phyloP scores from a whole-genome alignment of 495 filamentous ascomycete genomes.

The Penicillium pancosmium region DNA sequence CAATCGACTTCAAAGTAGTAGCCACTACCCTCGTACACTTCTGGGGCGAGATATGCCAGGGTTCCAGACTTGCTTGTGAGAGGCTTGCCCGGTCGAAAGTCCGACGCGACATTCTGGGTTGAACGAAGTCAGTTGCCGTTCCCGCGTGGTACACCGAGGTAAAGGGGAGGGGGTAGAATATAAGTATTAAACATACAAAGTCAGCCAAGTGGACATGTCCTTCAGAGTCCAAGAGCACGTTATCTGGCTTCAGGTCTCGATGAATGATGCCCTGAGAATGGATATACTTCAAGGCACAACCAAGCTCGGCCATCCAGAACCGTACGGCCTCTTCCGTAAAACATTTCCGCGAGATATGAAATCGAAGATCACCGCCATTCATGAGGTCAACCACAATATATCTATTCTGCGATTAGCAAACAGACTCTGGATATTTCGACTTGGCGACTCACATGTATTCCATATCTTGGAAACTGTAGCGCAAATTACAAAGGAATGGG shows the following conservation, averaged over 20 bases:
- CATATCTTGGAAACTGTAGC: conserved; percentile 98
- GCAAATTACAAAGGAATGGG: conserved; percentile 96
- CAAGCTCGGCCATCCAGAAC: conserved; percentile 95
- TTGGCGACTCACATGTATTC: conserved; percentile 83
- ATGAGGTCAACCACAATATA: conserved; percentile 98
- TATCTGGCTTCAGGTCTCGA: conserved; percentile 96
- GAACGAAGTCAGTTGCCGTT: conserved; percentile 16
- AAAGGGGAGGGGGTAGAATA: not conserved
- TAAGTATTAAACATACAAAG: conserved; percentile 66
- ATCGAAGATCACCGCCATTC: conserved; percentile 95
- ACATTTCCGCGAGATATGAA: conserved; percentile 96
- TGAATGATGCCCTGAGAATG: conserved; percentile 93
- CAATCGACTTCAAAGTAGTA: conserved; percentile 91
- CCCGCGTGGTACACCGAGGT: not conserved
- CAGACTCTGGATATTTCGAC: not conserved
- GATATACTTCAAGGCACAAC: conserved; percentile 89
- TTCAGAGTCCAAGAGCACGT: conserved; percentile 89
- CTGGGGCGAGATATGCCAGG: conserved; percentile 91
- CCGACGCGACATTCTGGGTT: conserved; percentile 94
- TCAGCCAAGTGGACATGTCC: conserved; percentile 98
- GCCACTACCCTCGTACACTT: conserved; percentile 87
- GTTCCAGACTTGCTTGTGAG: conserved; percentile 97
- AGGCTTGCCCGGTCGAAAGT: conserved; percentile 78
- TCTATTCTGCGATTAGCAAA: conserved; percentile 51
- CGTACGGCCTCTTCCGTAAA: conserved; percentile 97